Evolutionary conservation across 2,329 filamentous ascomycete genomes (phyloP), one percentile per base, ranked within the genome.

Genomic region (Sclerotinia borealis): DNA sequence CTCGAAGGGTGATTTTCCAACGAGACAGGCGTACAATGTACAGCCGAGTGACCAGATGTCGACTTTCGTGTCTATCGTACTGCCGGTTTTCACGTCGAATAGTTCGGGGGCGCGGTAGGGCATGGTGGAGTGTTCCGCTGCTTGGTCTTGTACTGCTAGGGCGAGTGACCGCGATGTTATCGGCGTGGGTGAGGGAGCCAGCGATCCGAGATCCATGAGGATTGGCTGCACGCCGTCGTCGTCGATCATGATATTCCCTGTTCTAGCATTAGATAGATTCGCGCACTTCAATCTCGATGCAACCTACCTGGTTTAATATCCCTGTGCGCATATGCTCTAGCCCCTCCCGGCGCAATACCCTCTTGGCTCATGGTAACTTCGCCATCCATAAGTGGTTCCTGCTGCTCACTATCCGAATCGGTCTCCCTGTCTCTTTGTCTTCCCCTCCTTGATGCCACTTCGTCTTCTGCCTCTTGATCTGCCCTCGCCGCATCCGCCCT

Each of bases 11-110:
- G 91, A 96, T 77, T 99, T 98, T 68, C 95, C 95, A 34, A 98
- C 92, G 11, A 99, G 83, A 73, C 95, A 98, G 43, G 95, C 95
- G 77, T 96, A 99, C 50, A 99, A 81, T n/a, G 95, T 98, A 80
- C 95, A 98, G 59, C 95, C 95, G 27, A 99, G 79, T 19, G 91
- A 96, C 95, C 95, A 99, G 68, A 99, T 96, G 76, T 99, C 95
- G 47, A 96, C 92, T 75, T 97, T 97, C 15, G 93, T 96, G 77
- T 98, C 95, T 73, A 99, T 89, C 58, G 92, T 85, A 55, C 89
- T 88, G 67, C 91, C 93, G 3, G 92, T 97, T 78, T 96, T 96
- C 63, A 98, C 95, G 76, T 99, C 95, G 77, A 99, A 99, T 65
- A 99, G 87, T 77, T 99, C 95, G 0, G 95, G 95, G 1, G 95